Conservation (phyloP, 768 basidiomycete species). For the Pleurotus tuoliensis region DNA sequence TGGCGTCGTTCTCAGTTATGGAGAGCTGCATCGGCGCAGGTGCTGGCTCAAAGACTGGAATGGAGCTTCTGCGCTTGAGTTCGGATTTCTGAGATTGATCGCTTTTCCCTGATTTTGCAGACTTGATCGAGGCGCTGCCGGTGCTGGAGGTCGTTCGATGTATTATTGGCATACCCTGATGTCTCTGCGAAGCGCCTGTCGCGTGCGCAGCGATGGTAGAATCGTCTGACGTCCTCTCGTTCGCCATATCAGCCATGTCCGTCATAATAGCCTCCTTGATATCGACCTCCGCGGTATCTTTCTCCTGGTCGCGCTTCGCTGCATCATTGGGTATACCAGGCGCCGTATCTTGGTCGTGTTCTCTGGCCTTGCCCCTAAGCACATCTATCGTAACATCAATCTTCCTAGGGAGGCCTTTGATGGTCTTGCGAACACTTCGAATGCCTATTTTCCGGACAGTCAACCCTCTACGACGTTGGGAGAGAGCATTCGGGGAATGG, state of each 20-base stretch:
- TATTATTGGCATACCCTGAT: too few relatives aligned
- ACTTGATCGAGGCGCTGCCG: slow-evolving; percentile 9
- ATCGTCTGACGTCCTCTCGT: slow-evolving; percentile 10
- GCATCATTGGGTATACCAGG: neutral
- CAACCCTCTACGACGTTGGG: neutral
- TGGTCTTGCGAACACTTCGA: slow-evolving; percentile 31
- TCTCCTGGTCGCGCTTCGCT: slow-evolving; percentile 5
- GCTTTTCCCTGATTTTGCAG: slow-evolving; percentile 15
- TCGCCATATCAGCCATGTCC: slow-evolving; percentile 13
- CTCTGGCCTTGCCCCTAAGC: slow-evolving; percentile 25
- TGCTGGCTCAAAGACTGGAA: slow-evolving; percentile 24
- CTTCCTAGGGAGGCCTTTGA: slow-evolving; percentile 17
- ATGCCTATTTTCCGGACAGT: slow-evolving; percentile 20
- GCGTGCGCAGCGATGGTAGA: neutral
- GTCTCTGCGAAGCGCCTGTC: slow-evolving; percentile 9
- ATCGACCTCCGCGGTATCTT: slow-evolving; percentile 12
- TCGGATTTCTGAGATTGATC: slow-evolving; percentile 13
- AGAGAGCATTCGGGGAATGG: neutral
- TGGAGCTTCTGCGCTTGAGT: slow-evolving; percentile 6
- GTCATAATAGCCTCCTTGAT: slow-evolving; percentile 12
- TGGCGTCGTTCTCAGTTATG: slow-evolving; percentile 24
- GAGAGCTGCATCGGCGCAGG: slow-evolving; percentile 19
- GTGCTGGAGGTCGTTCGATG: too few relatives aligned
- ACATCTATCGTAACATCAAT: slow-evolving; percentile 24
- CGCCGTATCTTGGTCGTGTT: slow-evolving; percentile 14